These are phyloP conservation scores for Fusarium robinianum DNA, from an alignment of 2,329 filamentous ascomycete species.

Conservation along the genomic window DNA sequence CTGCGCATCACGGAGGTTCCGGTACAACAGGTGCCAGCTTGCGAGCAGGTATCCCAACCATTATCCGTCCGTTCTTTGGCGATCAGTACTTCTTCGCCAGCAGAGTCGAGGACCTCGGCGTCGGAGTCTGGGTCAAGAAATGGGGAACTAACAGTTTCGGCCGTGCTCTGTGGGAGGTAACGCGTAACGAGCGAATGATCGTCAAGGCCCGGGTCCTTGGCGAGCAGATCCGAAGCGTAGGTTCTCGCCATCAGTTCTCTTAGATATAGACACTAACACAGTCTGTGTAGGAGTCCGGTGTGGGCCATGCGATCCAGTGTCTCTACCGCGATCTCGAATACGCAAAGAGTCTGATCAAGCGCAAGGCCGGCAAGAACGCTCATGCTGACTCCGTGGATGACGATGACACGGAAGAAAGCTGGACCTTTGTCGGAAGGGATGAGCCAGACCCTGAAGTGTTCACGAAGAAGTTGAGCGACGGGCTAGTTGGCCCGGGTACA, in stretches of 20 bases:
- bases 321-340: constrained; percentile 97
- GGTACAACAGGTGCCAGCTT: constrained; percentile 94
- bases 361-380: constrained; percentile 58
- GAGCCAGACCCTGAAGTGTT: constrained; percentile 52
- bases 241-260: too few relatives aligned
- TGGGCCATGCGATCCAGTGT: constrained; percentile 85
- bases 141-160: constrained; percentile 87
- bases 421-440: constrained; percentile 80
- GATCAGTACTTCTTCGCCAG: constrained; percentile 96
- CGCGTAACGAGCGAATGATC: constrained; percentile 89
- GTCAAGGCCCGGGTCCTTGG: constrained; percentile 80
- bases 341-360: constrained; percentile 79
- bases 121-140: constrained; percentile 86
- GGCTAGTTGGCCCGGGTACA: constrained; percentile 32
- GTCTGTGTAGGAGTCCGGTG: constrained; percentile 77
- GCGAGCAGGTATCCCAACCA: constrained; percentile 87
- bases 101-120: constrained; percentile 88
- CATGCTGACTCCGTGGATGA: constrained; percentile 50
- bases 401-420: constrained; percentile 74
- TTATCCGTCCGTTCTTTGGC: constrained; percentile 96
- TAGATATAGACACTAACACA: too few relatives aligned
- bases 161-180: constrained; percentile 87
- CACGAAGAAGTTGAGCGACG: constrained; percentile 48
- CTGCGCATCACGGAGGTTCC: constrained; percentile 90
- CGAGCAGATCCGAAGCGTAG: constrained; percentile 83